phyloP scores from a whole-genome alignment of 306 rosid species.

The Medicago truncatula region DNA sequence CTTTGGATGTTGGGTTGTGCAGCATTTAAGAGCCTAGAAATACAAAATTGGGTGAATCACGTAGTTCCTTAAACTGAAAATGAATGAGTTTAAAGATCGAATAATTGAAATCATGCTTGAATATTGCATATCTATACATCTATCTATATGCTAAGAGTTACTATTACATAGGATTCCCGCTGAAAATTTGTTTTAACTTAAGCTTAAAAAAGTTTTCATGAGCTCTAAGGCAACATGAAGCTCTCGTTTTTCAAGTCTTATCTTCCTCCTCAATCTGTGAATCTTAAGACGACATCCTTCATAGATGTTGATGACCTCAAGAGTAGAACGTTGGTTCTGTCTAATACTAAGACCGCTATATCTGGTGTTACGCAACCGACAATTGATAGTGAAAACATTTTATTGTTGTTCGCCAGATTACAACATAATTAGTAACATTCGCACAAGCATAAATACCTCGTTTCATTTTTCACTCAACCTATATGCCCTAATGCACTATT shows the following conservation, averaged over 20 bases:
- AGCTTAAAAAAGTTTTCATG: not conserved
- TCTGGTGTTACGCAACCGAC: not conserved
- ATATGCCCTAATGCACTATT: not conserved
- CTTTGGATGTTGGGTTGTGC: too few species aligned
- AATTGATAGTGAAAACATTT: not conserved
- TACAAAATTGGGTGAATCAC: too few species aligned
- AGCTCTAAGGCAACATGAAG: too few species aligned
- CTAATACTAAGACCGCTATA: too few species aligned
- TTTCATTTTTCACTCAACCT: not conserved
- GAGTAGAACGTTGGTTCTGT: not conserved
- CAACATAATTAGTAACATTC: slow-evolving; percentile 4
- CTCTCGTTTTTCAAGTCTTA: too few species aligned
- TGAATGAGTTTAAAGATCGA: not conserved
- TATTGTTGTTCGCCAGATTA: not conserved
- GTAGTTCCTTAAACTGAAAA: not conserved
- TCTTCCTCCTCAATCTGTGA: not conserved
- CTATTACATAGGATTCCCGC: too few species aligned
- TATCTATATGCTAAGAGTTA: not conserved
- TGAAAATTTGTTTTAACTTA: too few species aligned
- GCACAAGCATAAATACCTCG: not conserved
- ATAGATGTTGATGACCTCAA: not conserved
- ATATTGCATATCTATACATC: not conserved
- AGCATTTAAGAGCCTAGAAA: too few species aligned
- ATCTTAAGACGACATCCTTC: not conserved
- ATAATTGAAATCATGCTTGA: not conserved